Percentiles rank a stretch among this genome's conserved stretches.
Conservation (phyloP, 331 rosid genomes). For the Malus hybrid region DNA sequence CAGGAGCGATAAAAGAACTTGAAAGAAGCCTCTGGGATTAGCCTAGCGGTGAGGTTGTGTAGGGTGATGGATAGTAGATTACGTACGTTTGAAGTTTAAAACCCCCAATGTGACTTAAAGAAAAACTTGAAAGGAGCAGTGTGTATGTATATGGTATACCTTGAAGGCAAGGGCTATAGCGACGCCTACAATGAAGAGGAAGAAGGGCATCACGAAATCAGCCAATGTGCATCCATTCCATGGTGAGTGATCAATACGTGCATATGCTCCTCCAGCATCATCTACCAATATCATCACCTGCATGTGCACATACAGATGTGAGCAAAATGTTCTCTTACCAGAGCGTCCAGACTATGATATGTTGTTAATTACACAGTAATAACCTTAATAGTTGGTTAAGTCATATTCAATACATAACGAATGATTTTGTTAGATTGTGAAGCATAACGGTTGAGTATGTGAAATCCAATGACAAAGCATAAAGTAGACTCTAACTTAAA, state of each 20-base stretch:
- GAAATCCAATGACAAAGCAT: neutral
- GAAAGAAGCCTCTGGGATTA: neutral
- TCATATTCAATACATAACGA: no score
- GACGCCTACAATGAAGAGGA: conserved; percentile 94
- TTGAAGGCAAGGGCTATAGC: conserved; percentile 84
- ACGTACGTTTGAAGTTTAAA: neutral
- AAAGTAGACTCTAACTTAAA: neutral
- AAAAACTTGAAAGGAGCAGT: neutral
- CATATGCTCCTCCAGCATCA: conserved; percentile 73
- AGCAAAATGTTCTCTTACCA: neutral
- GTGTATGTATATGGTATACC: conserved; percentile 20
- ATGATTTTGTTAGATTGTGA: neutral
- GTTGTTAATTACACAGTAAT: neutral
- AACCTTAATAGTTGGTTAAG: no score
- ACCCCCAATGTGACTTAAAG: no score
- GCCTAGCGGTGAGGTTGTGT: no score
- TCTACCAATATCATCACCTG: conserved; percentile 83
- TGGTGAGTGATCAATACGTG: conserved; percentile 83
- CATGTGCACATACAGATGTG: neutral
- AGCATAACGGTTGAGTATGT: neutral
- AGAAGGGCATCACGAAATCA: conserved; percentile 90
- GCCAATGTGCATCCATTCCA: conserved; percentile 95
- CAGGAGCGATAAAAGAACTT: neutral
- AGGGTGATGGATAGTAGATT: neutral
- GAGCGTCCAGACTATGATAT: neutral